phyloP scores from a whole-genome alignment of 108 stramenopile species.

The Stephanodiscus triporus region DNA sequence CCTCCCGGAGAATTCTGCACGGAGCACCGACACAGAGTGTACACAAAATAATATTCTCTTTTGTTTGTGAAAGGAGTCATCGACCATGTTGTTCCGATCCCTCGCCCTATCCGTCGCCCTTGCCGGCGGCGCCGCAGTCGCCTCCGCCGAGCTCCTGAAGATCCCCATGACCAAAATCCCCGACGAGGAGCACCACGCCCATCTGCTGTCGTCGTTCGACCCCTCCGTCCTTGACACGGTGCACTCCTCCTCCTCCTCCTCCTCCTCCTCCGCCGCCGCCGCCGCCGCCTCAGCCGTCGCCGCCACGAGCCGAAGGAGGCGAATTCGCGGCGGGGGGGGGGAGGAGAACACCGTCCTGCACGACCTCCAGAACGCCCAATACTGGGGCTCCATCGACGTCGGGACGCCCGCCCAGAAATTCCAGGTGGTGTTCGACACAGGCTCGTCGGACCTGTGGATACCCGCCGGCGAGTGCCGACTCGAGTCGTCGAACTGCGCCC shows the following conservation, averaged over 20 bases:
- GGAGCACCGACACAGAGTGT: no score
- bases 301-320: background rate
- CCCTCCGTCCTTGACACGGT: conserved; percentile 3
- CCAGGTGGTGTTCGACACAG: conserved; percentile 96
- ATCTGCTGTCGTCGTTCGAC: conserved; percentile 21
- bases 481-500: conserved; percentile 50
- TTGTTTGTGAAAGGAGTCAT: no score
- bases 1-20: no score
- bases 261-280: no score
- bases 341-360: conserved; percentile 40
- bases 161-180: conserved; percentile 35
- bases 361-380: conserved; percentile 72
- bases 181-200: conserved; percentile 20
- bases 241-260: no score
- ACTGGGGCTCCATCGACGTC: conserved; percentile 69
- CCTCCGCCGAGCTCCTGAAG: conserved; percentile 12
- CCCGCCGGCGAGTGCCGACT: conserved; percentile 81
- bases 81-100: conserved; percentile 2
- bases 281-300: conserved; percentile 10
- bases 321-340: no score
- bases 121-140: conserved; percentile 7
- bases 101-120: conserved; percentile 26
- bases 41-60: no score
- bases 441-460: conserved; percentile 97
- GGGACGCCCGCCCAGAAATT: conserved; percentile 91